Evolutionary conservation across 2,329 filamentous ascomycete species (phyloP).

Genomic region (Gnomoniopsis smithogilvyi): DNA sequence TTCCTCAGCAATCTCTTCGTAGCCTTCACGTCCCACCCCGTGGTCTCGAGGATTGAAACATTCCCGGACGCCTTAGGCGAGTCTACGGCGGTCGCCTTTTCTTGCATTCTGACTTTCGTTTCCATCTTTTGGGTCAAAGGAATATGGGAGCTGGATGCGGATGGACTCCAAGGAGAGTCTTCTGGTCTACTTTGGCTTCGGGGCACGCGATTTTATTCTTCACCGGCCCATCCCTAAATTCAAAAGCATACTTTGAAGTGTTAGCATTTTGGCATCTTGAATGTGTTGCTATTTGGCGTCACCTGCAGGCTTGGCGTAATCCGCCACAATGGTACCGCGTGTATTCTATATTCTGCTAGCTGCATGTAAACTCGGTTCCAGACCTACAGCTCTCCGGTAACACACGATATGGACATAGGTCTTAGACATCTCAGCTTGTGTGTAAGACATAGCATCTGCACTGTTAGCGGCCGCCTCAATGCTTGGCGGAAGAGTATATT

Average conservation of each 20-base stretch:
- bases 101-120: background rate
- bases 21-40: conserved; percentile 26
- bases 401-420: background rate
- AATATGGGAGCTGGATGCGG: background rate
- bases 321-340: background rate
- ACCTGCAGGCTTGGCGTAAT: background rate
- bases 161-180: background rate
- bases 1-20: conserved; percentile 52
- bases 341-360: background rate
- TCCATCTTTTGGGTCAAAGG: background rate
- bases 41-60: conserved; percentile 5
- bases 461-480: background rate
- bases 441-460: background rate
- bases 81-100: background rate
- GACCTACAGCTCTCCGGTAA: background rate
- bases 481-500: background rate
- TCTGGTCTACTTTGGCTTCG: background rate
- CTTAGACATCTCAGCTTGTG: background rate
- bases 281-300: background rate
- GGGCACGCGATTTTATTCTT: background rate
- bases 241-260: background rate
- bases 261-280: background rate
- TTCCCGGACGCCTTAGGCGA: background rate
- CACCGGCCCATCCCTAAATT: background rate
- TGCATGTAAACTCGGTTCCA: background rate